phyloP scores from a whole-genome alignment of 208 protist species.

The Tetramitus jugosus region DNA sequence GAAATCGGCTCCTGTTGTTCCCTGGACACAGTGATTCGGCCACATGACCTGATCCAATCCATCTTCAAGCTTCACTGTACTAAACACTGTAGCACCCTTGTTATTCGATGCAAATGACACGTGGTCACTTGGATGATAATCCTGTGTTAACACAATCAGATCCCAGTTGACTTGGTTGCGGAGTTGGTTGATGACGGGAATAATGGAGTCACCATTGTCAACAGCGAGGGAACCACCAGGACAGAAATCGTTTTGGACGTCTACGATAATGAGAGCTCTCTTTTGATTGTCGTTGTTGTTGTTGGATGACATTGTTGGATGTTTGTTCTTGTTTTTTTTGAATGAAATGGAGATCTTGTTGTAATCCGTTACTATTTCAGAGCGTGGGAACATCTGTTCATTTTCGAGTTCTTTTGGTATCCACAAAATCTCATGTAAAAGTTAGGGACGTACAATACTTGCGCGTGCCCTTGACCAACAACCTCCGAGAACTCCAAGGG shows the following conservation, averaged over 20 bases:
- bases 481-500: too few relatives aligned
- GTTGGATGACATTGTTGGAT: not conserved
- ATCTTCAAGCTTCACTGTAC: not conserved
- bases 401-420: too few relatives aligned
- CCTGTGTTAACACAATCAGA: constrained; percentile 47
- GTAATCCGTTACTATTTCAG: constrained; percentile 13
- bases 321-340: constrained; percentile 1
- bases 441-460: too few relatives aligned
- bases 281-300: constrained; percentile 20
- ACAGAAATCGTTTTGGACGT: constrained; percentile 57
- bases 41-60: constrained; percentile 45
- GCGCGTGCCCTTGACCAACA: too few relatives aligned
- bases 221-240: constrained; percentile 40
- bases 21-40: constrained; percentile 57
- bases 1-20: constrained; percentile 42
- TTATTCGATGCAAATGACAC: constrained; percentile 50
- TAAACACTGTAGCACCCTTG: not conserved
- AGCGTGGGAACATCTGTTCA: too few relatives aligned
- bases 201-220: constrained; percentile 12
- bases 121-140: constrained; percentile 54
- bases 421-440: too few relatives aligned
- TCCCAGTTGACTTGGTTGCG: constrained; percentile 37
- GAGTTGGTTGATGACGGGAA: constrained; percentile 40
- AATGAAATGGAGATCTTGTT: not conserved
- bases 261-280: constrained; percentile 46